Conservation (phyloP, 2,329 filamentous ascomycete genomes). For the Pseudogymnoascus sp. region DNA sequence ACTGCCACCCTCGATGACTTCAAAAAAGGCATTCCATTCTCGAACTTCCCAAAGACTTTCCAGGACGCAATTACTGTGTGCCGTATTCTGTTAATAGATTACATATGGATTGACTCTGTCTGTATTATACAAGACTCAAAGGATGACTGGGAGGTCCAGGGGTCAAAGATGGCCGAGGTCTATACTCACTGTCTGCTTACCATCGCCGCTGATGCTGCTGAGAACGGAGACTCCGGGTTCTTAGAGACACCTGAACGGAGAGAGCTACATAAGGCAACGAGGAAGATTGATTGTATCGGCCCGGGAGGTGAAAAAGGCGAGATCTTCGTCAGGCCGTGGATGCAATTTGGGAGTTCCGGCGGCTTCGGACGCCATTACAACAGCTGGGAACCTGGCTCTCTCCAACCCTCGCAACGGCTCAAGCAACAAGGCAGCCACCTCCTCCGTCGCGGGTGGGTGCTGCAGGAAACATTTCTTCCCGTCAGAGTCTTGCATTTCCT, state of each 20-base stretch:
- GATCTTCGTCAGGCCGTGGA: background rate
- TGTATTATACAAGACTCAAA: slow-evolving; percentile 28
- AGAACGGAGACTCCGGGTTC: background rate
- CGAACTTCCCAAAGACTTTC: slow-evolving; percentile 21
- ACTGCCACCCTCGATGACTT: slow-evolving; percentile 12
- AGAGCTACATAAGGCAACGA: background rate
- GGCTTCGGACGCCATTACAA: background rate
- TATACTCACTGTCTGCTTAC: slow-evolving; percentile 24
- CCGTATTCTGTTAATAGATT: slow-evolving; percentile 21
- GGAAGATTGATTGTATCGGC: background rate
- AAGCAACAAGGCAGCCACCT: background rate
- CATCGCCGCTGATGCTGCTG: slow-evolving; percentile 17
- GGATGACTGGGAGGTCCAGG: slow-evolving; percentile 26
- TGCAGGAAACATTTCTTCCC: slow-evolving; percentile 5
- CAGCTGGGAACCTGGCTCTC: background rate
- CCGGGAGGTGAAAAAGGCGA: background rate
- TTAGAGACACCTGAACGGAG: background rate
- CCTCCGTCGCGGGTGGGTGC: background rate
- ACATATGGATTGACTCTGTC: slow-evolving; percentile 31
- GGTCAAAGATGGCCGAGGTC: slow-evolving; percentile 24
- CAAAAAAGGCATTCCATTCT: slow-evolving; percentile 12
- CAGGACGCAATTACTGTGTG: slow-evolving; percentile 26
- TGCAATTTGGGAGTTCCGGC: background rate
- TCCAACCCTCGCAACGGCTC: background rate
- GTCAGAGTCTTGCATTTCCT: background rate